These are phyloP conservation scores for Amanita molliuscula DNA, from an alignment of 768 basidiomycete genomes.

Conservation along the genomic window DNA sequence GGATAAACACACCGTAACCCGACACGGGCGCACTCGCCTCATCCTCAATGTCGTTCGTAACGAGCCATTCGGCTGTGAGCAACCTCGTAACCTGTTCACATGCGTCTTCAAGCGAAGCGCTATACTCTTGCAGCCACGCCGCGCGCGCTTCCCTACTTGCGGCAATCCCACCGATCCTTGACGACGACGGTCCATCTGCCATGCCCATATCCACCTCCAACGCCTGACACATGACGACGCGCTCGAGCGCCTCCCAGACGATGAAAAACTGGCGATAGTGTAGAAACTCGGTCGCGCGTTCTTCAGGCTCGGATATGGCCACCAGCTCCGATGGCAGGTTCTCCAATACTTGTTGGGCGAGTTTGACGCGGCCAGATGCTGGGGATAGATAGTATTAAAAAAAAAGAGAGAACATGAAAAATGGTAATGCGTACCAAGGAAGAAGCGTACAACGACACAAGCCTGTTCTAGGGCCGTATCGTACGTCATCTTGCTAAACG, in stretches of 20 bases:
- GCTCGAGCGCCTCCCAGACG: conserved; percentile 58
- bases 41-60: conserved; percentile 32
- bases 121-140: conserved; percentile 57
- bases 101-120: conserved; percentile 55
- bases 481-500: conserved; percentile 63
- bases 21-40: conserved; percentile 22
- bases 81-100: conserved; percentile 58
- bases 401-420: neutral
- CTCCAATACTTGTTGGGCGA: conserved; percentile 50
- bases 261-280: conserved; percentile 76
- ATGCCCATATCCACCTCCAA: conserved; percentile 32
- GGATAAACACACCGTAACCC: neutral
- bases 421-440: conserved; percentile 53
- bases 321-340: conserved; percentile 57
- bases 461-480: conserved; percentile 75
- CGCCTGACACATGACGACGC: conserved; percentile 51
- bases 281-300: conserved; percentile 61
- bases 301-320: conserved; percentile 56
- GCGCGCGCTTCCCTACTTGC: conserved; percentile 48
- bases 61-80: conserved; percentile 71
- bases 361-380: conserved; percentile 68
- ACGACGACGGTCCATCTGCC: neutral
- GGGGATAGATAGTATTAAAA: conserved; percentile 1
- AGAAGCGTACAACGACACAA: conserved; percentile 81
- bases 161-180: neutral